Evolutionary conservation across 2,329 filamentous ascomycete genomes (phyloP).

Genomic region (Neofusicoccum umdonicola): DNA sequence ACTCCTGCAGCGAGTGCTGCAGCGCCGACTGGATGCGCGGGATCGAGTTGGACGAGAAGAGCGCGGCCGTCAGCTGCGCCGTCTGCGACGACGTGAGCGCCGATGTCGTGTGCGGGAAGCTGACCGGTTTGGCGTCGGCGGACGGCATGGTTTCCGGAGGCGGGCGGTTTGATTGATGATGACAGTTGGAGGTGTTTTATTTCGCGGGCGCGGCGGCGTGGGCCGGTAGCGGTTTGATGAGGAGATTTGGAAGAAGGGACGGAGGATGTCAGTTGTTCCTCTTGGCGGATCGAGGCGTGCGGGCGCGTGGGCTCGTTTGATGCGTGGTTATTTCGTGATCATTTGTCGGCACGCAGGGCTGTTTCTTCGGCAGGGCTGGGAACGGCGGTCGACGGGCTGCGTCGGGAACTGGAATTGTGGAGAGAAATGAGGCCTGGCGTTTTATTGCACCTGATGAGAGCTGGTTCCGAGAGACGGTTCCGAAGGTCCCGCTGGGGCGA

Average conservation of each 20-base stretch:
- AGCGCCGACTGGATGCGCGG: conserved; percentile 56
- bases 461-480: no score
- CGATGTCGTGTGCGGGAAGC: conserved; percentile 35
- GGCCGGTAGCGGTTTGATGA: no score
- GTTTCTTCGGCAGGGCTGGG: background rate
- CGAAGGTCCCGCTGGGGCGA: no score
- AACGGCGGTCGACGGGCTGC: background rate
- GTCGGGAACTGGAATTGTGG: background rate
- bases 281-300: background rate
- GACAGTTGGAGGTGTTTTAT: no score
- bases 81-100: conserved; percentile 40
- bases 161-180: background rate
- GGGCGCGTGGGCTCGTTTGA: no score
- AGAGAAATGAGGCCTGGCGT: background rate
- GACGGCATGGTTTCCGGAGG: conserved; percentile 18
- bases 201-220: no score
- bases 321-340: background rate
- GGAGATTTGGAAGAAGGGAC: no score
- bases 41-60: conserved; percentile 50
- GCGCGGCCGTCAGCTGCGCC: conserved; percentile 44
- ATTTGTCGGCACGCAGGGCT: background rate
- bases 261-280: background rate
- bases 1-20: conserved; percentile 53
- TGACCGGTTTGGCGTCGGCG: conserved; percentile 24
- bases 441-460: background rate